Base-by-base conservation (phyloP, 1,139 yeast genomes). In the Geotrichum cucujoidarum region DNA sequence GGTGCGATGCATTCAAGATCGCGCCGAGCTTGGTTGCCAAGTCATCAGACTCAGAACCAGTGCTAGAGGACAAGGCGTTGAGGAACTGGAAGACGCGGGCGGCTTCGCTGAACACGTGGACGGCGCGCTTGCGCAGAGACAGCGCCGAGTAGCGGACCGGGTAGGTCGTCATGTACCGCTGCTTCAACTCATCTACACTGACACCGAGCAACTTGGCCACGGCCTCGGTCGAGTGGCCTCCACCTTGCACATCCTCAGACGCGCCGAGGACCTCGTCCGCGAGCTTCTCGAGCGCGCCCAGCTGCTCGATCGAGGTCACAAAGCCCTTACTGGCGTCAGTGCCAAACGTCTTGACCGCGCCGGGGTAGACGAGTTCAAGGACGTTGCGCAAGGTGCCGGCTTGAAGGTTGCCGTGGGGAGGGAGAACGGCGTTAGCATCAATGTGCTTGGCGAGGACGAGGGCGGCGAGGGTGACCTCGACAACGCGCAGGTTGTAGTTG, bases 341-440 rank as follows among this genome's bases (percentile, higher is more conserved):
- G 22, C 50, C 50, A 34, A 47, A 47, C 14, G 37, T 29, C 18
- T 25, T 16, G 14, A 7, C 34, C 30, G 32, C 31, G 24, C n/a
- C 37, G 6, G 49, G 49, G 40, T 35, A 47, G 2, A 47, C 49
- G 3, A 72, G 70, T 48, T 81, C 83, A 69, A 81, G 67, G 30
- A 81, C 77, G 13, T 85, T 86, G 52, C 86, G 72, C 54, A 83
- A 71, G 20, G 84, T 80, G n/a, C 85, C 86, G 33, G 78, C 75
- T 18, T 68, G 67, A 42, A 80, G 68, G 57, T 79, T 80, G 6
- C 84, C 79, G 57, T 79, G 81, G 50, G 71, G 71, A 1, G 67
- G 70, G 31, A 78, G 64, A 1, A 60, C 27, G 22, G 42, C 38
- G 2, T 34, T 20, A 1, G 37, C 40, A 20, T 42, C 40, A 29